A percentile compares a stretch with the other conserved stretches of the same genome.
phyloP scores from a whole-genome alignment of 805 yeast genomes.

The Clavispora vitiphila region DNA sequence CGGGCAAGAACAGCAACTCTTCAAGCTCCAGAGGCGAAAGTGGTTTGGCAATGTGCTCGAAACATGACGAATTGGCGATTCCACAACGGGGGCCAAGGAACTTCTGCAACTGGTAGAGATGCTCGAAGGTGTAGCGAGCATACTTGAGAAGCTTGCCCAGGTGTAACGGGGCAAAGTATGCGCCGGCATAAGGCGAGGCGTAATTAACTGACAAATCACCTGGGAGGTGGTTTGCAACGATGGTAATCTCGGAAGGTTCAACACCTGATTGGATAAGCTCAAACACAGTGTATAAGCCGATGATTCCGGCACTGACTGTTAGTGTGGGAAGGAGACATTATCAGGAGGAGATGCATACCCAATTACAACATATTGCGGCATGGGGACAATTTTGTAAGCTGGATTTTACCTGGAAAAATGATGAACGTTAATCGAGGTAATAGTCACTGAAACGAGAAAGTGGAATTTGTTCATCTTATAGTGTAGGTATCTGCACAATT shows the following conservation, averaged over 20 bases:
- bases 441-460: too few species aligned
- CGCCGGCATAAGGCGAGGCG: constrained; percentile 4
- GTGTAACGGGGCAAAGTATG: not conserved
- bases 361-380: not conserved
- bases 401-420: too few species aligned
- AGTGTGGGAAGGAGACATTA: not conserved
- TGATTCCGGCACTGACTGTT: constrained; percentile 4
- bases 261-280: constrained; percentile 1
- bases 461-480: too few species aligned
- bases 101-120: not conserved
- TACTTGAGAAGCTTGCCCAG: not conserved
- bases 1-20: not conserved
- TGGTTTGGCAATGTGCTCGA: not conserved
- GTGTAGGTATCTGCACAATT: not conserved
- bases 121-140: not conserved
- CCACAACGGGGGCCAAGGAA: not conserved
- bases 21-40: not conserved
- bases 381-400: not conserved
- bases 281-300: constrained; percentile 4
- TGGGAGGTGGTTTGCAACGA: constrained; percentile 2
- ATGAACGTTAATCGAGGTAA: too few species aligned
- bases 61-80: not conserved
- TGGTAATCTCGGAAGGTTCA: not conserved
- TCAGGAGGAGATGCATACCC: not conserved
- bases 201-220: constrained; percentile 3